These are phyloP conservation scores for Zizania latifolia DNA, from an alignment of 176 grass and related monocot species.

Conservation along the genomic window DNA sequence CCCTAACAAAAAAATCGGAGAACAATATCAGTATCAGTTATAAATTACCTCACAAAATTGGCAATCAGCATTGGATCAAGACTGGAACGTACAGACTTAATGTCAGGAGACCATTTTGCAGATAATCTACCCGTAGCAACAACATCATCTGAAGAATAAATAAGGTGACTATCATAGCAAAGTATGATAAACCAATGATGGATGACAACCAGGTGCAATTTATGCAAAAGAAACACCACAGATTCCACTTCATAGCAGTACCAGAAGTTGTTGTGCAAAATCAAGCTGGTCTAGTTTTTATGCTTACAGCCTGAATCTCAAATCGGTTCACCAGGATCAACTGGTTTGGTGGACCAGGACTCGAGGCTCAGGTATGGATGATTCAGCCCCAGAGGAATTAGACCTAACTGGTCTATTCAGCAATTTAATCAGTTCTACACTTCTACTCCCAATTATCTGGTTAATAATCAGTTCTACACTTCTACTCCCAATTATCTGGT, in stretches of 20 bases:
- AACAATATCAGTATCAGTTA: background rate
- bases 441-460: background rate
- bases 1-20: too few relatives aligned
- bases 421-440: background rate
- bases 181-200: background rate
- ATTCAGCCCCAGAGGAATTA: background rate
- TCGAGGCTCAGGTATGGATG: background rate
- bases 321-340: background rate
- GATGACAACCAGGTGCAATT: background rate
- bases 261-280: too few relatives aligned
- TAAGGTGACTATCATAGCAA: background rate
- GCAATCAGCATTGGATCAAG: conserved; percentile 88
- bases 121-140: conserved; percentile 77
- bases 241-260: background rate
- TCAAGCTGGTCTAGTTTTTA: background rate
- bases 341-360: background rate
- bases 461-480: too few relatives aligned
- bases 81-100: conserved; percentile 81
- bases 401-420: background rate
- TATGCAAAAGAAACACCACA: background rate
- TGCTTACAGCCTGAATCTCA: background rate
- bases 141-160: conserved; percentile 73
- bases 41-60: conserved; percentile 75
- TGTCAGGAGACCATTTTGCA: conserved; percentile 91
- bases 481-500: background rate